phyloP scores from a whole-genome alignment of 2,329 filamentous ascomycete genomes.

The Metarhizium sp. region DNA sequence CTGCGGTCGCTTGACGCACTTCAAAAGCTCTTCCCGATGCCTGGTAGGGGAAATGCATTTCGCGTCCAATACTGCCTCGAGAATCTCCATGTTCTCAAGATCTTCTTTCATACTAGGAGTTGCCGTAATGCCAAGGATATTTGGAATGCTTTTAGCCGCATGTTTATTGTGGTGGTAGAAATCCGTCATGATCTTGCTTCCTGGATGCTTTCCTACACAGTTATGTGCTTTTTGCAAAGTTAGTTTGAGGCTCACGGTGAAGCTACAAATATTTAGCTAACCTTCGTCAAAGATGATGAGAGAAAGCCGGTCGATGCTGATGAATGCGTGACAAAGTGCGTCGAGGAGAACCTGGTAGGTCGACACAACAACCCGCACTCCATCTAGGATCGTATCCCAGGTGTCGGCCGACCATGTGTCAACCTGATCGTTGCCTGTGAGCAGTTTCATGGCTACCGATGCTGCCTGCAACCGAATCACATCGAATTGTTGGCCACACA shows the following conservation, averaged over 20 bases:
- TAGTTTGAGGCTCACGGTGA: not conserved
- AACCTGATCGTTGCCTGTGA: slow-evolving; percentile 60
- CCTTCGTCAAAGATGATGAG: slow-evolving; percentile 81
- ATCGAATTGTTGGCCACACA: slow-evolving; percentile 57
- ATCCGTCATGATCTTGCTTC: slow-evolving; percentile 61
- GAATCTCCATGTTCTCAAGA: slow-evolving; percentile 41
- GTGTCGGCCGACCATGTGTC: slow-evolving; percentile 61
- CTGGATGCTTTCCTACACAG: slow-evolving; percentile 54
- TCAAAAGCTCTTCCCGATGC: slow-evolving; percentile 61
- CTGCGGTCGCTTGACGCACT: slow-evolving; percentile 56
- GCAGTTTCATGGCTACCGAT: slow-evolving; percentile 46
- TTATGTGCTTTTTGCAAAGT: slow-evolving; percentile 53
- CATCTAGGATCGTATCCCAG: slow-evolving; percentile 58
- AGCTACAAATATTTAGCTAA: slow-evolving; percentile 19
- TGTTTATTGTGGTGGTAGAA: slow-evolving; percentile 52
- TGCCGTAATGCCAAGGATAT: slow-evolving; percentile 71
- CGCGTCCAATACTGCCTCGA: slow-evolving; percentile 64
- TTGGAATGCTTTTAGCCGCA: slow-evolving; percentile 38
- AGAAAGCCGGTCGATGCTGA: slow-evolving; percentile 52
- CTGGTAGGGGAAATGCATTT: slow-evolving; percentile 58
- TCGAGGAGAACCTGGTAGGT: slow-evolving; percentile 69
- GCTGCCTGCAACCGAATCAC: slow-evolving; percentile 53
- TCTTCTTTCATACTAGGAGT: slow-evolving; percentile 61
- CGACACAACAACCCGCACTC: slow-evolving; percentile 64
- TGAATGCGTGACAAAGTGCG: slow-evolving; percentile 65